phyloP scores from a whole-genome alignment of 768 basidiomycete genomes.

The Collybia nuda region DNA sequence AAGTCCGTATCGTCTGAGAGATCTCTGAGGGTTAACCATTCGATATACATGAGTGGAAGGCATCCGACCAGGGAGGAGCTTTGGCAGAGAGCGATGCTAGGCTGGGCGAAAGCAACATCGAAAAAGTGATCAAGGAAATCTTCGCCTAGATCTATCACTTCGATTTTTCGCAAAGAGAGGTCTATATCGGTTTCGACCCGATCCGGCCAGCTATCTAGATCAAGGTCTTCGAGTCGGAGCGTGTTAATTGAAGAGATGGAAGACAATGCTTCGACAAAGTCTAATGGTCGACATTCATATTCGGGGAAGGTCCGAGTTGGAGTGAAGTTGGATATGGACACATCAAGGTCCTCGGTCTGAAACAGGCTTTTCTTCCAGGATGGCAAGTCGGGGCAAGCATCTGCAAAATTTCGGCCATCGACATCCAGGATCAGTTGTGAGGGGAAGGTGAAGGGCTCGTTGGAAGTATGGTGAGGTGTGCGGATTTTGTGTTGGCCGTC shows the following conservation, averaged over 20 bases:
- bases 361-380: too few relatives aligned
- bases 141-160: too few relatives aligned
- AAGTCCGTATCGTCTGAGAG: not conserved
- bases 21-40: not conserved
- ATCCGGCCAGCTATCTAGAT: too few relatives aligned
- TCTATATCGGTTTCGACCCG: too few relatives aligned
- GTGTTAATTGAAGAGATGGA: not conserved
- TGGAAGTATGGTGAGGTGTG: too few relatives aligned
- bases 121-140: too few relatives aligned
- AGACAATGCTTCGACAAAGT: not conserved
- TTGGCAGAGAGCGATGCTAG: not conserved
- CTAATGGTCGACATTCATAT: not conserved
- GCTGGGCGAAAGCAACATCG: not conserved
- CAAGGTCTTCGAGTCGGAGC: not conserved
- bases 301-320: not conserved
- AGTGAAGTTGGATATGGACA: not conserved
- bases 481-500: constrained; percentile 5
- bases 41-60: not conserved
- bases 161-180: too few relatives aligned
- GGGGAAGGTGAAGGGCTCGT: too few relatives aligned
- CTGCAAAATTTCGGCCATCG: constrained; percentile 17
- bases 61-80: not conserved
- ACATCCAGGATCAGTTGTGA: constrained; percentile 10
- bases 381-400: not conserved
- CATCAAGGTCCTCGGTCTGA: not conserved